Percentiles rank a stretch among this genome's conserved stretches.
These are phyloP conservation scores for Albizia julibrissin DNA, from an alignment of 306 rosid genomes.

Conservation along the genomic window DNA sequence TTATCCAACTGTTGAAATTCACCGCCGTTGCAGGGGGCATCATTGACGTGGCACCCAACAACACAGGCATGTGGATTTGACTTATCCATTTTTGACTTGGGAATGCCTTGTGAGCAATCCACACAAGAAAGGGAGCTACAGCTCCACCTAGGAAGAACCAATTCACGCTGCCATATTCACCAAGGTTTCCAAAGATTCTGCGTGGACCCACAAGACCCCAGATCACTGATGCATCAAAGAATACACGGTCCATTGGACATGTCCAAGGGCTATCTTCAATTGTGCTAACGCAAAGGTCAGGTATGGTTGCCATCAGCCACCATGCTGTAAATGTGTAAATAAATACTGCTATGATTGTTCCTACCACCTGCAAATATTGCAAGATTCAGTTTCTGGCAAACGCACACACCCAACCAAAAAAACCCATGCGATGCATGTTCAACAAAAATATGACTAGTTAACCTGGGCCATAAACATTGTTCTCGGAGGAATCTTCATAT, in stretches of 20 bases:
- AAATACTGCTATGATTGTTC: constrained; percentile 51
- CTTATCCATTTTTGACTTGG: constrained; percentile 52
- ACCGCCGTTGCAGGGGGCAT: constrained; percentile 69
- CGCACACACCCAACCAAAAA: background rate
- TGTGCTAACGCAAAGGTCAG: constrained; percentile 49
- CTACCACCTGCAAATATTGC: constrained; percentile 50
- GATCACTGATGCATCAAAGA: constrained; percentile 67
- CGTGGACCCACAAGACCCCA: constrained; percentile 80
- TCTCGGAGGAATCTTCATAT: constrained; percentile 96
- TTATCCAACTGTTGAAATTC: constrained; percentile 59
- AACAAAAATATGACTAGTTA: background rate
- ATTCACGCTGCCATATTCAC: constrained; percentile 49
- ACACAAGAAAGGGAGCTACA: constrained; percentile 51
- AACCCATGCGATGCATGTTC: background rate
- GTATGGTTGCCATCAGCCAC: constrained; percentile 61
- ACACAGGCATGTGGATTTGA: constrained; percentile 56
- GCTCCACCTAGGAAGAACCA: constrained; percentile 69
- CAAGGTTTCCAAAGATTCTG: constrained; percentile 62
- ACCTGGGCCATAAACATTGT: constrained; percentile 95
- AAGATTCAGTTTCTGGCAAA: background rate
- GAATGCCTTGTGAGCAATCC: constrained; percentile 54
- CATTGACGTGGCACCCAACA: constrained; percentile 58
- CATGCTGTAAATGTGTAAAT: constrained; percentile 57
- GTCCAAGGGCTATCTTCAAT: constrained; percentile 54
- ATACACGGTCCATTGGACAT: constrained; percentile 60